Evolutionary conservation across 2,329 filamentous ascomycete genomes (phyloP), one percentile per base, ranked within the genome.

Genomic region (Fusarium devonianum): DNA sequence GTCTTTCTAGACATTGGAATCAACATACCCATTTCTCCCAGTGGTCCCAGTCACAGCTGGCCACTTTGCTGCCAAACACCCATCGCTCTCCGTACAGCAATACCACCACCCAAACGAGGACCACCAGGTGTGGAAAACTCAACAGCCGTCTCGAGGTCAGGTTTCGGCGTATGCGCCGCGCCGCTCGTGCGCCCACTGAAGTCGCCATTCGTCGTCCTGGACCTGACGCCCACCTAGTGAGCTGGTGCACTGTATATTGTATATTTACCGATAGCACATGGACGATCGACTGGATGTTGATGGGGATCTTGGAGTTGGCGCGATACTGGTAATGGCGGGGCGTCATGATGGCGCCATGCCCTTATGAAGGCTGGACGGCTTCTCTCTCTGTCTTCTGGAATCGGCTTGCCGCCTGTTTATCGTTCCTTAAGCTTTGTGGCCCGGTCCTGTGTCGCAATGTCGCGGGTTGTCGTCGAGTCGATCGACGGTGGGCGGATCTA

Each of bases 11-110:
- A 11, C 4, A 13, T 6, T 2, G 16, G 17, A 10, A 7, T 16
- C 7, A 16, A 64, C 83, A 67, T 78, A 96, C 92, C 92, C 94
- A 99, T 71, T 84, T 81, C 77, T 99, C 94, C 94, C 94, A 99
- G 29, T 82, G 82, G 25, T 83, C 79, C 94, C 94, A 99, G 44
- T 82, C 75, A 71, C 94, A 99, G 40, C 76, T 79, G 46, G 82
- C 76, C 12, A 96, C 83, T 51, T 82, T 85, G 56, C 82, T 83
- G 42, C 81, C 78, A 70, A 95, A 97, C 25, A 87, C 81, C 72
- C 83, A 88, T 50, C 89, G 80, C 75, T 99, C 94, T 1, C 93
- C 92, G 85, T 90, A 94, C 58, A 94, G 83, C 55, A 99, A 66
- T 14, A 89, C 79, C 16, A 90, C 70, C 29, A 92, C 64, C 93